Percentiles rank a stretch among this genome's conserved stretches.
These are phyloP conservation scores for Cyanidiococcus yangmingshanensis DNA, from an alignment of 23 red algal genomes.

Conservation along the genomic window DNA sequence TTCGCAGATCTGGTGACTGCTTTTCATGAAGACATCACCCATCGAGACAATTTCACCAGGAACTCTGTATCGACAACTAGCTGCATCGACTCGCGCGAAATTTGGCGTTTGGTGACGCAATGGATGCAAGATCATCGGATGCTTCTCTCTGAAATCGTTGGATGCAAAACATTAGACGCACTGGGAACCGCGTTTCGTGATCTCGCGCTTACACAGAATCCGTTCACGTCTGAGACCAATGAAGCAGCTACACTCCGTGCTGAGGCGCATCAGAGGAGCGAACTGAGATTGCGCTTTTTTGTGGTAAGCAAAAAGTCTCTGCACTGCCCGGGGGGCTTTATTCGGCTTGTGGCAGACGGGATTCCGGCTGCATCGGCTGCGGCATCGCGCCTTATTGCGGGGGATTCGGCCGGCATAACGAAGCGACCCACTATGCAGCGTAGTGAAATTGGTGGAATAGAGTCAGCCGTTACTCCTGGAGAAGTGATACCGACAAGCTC, in stretches of 20 bases:
- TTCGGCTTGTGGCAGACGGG: neutral
- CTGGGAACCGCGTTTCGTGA: neutral
- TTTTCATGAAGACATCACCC: too few species aligned
- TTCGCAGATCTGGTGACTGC: too few species aligned
- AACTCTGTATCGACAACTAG: too few species aligned
- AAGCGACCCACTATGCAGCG: too few species aligned
- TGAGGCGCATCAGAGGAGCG: too few species aligned
- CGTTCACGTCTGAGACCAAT: neutral
- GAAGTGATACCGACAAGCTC: too few species aligned
- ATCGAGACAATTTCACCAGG: too few species aligned
- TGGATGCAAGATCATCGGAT: neutral
- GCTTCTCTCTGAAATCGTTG: neutral
- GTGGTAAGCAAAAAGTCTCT: neutral
- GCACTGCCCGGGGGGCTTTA: neutral
- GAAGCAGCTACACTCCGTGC: too few species aligned
- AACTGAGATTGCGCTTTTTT: neutral
- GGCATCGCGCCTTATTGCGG: neutral
- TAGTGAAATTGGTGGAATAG: too few species aligned
- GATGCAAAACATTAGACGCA: neutral
- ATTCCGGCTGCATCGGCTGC: neutral
- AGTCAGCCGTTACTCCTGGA: too few species aligned
- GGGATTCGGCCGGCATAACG: neutral
- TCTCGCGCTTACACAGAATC: neutral
- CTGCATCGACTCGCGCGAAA: too few species aligned
- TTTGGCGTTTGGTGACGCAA: too few species aligned